Evolutionary conservation across 148 eudicot species (phyloP), one percentile per base, ranked within the genome.

Genomic region (Polygonum maritimum): DNA sequence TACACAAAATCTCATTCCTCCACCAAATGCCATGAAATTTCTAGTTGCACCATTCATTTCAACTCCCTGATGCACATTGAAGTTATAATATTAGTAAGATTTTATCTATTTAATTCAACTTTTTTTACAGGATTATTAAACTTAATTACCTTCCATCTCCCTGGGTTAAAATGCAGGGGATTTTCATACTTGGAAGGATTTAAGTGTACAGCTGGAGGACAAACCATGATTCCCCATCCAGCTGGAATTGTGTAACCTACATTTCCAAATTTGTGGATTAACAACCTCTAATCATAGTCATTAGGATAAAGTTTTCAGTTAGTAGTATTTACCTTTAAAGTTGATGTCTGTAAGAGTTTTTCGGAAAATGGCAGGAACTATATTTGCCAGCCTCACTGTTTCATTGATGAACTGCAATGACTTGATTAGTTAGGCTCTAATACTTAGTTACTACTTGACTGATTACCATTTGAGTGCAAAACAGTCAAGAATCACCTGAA

Each of bases 201-300:
- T 70, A 94, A 78, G 84, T 94, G 98, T 48, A 92, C 88, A 48
- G 97, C 96, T 74, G 98, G 97, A 83, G 97, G 97, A 85, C 97
- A 92, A 51, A 94, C 93, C 92, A 94, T 85, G 7, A 94, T 83
- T 15, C 91, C 91, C 98, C 98, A 94, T 78, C 94, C 97, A 74
- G 92, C 88, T 81, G 98, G 98, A 82, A 94, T 94, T 67, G 98
- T 94, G 80, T 87, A 86, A 21, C 84, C 98, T 93, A 80, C 87
- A 83, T 39, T 72, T 40, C 49, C 77, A 16, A 76, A 15, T 48
- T 48, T 58, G 45, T 55, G 21, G 39, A 57, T 73, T 76, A 38
- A 83, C 35, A 19, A 38, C 12, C 19, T 19, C 18, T 38, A 19
- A 74, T 39, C 6, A 0, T 63, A 35, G 14, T 2, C 3, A 70